phyloP scores from a whole-genome alignment of 306 rosid species.

The Cyclanthera cordifolia region DNA sequence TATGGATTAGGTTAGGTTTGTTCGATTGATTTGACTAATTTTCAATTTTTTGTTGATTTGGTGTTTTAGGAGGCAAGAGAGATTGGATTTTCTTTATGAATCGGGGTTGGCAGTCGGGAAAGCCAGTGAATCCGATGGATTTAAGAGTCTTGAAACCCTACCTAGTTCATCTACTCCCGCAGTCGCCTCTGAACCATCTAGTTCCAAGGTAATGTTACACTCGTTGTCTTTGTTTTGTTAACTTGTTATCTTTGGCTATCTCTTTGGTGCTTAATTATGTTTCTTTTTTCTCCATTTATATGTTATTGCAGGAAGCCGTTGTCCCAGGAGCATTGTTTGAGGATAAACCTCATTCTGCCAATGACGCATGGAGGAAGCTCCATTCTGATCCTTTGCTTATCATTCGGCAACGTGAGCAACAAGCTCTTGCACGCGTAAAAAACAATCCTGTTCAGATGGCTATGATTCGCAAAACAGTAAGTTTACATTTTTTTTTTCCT shows the following conservation, averaged over 20 bases:
- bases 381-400: constrained; percentile 91
- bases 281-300: neutral
- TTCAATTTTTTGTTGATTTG: neutral
- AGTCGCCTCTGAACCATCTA: constrained; percentile 34
- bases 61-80: constrained; percentile 55
- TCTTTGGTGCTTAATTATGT: neutral
- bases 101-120: constrained; percentile 84
- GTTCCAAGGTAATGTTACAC: constrained; percentile 28
- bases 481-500: constrained; percentile 13
- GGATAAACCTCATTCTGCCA: constrained; percentile 85
- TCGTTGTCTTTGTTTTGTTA: neutral
- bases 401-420: constrained; percentile 91
- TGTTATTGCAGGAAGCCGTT: constrained; percentile 28
- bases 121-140: constrained; percentile 46
- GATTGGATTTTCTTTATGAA: constrained; percentile 81
- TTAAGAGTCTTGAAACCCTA: constrained; percentile 55
- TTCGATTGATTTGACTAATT: neutral
- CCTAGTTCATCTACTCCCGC: constrained; percentile 39
- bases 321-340: constrained; percentile 81
- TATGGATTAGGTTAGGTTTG: constrained; percentile 10
- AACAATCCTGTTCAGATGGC: constrained; percentile 96
- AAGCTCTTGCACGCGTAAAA: constrained; percentile 59
- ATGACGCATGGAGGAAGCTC: constrained; percentile 92
- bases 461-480: constrained; percentile 66
- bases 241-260: neutral